phyloP scores from a whole-genome alignment of 2,329 filamentous ascomycete species.

The Cercospora nicotianae region DNA sequence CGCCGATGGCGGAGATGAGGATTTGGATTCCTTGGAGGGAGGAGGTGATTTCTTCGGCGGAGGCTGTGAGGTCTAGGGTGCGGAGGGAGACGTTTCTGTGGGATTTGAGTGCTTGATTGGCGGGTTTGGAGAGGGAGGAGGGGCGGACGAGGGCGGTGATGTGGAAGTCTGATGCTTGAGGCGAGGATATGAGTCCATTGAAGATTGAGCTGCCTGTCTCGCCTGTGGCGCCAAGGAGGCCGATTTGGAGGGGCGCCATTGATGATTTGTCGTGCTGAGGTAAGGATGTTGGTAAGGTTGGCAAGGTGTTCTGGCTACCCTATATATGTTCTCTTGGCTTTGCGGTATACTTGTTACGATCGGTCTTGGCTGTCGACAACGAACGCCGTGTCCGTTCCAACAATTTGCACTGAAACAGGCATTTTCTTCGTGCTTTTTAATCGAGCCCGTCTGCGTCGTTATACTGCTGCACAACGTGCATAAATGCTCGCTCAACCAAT shows the following conservation, averaged over 20 bases:
- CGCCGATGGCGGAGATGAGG: constrained; percentile 36
- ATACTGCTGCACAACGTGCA: not conserved
- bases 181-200: constrained; percentile 40
- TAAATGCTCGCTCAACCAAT: not conserved
- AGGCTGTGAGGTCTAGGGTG: constrained; percentile 45
- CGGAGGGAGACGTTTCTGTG: constrained; percentile 47
- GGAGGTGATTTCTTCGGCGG: constrained; percentile 22
- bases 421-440: not conserved
- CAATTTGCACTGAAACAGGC: not conserved
- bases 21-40: constrained; percentile 43
- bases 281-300: not conserved
- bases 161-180: constrained; percentile 31
- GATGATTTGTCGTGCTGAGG: not conserved
- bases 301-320: not conserved
- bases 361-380: not conserved
- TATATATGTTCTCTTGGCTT: not conserved
- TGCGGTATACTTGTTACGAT: not conserved
- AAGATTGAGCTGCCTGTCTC: constrained; percentile 45
- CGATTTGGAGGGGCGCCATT: constrained; percentile 22
- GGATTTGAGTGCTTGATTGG: constrained; percentile 43
- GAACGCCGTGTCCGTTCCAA: not conserved
- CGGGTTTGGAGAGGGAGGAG: constrained; percentile 47
- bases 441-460: not conserved
- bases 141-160: constrained; percentile 52
- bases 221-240: constrained; percentile 44